Conservation (phyloP, 139 green algal species). For the Chloropicon primus region DNA sequence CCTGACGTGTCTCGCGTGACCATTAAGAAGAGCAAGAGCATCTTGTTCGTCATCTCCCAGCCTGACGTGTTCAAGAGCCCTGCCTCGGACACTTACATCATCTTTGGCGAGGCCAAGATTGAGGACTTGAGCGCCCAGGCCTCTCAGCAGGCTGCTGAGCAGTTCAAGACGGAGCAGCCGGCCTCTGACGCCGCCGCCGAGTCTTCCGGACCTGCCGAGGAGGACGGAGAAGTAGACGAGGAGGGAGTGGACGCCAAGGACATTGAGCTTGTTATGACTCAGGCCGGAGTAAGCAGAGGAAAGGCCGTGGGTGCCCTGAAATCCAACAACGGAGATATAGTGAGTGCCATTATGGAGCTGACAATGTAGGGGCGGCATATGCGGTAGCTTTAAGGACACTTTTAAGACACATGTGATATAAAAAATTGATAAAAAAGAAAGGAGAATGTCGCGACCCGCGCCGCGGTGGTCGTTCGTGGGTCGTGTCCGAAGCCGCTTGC, state of each 20-base stretch:
- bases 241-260: constrained; percentile 92
- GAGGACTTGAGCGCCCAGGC: constrained; percentile 87
- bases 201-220: constrained; percentile 29
- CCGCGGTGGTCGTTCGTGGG: too few relatives aligned
- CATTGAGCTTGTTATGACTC: constrained; percentile 97
- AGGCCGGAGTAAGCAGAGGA: constrained; percentile 61
- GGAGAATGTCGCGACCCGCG: too few relatives aligned
- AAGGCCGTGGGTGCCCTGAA: constrained; percentile 92
- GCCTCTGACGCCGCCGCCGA: constrained; percentile 2
- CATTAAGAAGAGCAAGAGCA: constrained; percentile 98
- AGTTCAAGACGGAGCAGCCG: constrained; percentile 48
- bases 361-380: constrained; percentile 60
- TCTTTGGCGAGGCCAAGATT: constrained; percentile 99
- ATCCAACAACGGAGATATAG: constrained; percentile 81
- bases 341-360: constrained; percentile 93
- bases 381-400: too few relatives aligned
- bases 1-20: constrained; percentile 78
- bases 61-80: constrained; percentile 97
- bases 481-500: too few relatives aligned
- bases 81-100: constrained; percentile 92
- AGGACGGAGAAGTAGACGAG: constrained; percentile 84
- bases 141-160: constrained; percentile 59
- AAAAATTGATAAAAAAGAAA: too few relatives aligned
- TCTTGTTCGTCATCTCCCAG: constrained; percentile 93
- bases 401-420: too few relatives aligned